A percentile compares a stretch with the other conserved stretches of the same genome.
phyloP scores from a whole-genome alignment of 495 filamentous ascomycete genomes.

The Talaromyces wortmannii region DNA sequence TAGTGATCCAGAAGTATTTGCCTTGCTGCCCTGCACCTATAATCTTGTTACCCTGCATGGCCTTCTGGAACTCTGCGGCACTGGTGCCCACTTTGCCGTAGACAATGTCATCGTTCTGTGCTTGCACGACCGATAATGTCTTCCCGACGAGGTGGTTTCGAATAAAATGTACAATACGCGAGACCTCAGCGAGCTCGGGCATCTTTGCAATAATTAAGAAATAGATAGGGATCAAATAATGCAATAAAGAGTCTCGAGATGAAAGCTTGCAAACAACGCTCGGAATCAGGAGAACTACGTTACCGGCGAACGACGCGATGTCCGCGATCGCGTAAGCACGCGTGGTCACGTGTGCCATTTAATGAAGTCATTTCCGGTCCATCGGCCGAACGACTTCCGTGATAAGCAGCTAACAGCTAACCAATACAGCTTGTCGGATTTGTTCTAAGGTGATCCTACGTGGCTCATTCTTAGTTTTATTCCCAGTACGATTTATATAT shows the following conservation, averaged over 20 bases:
- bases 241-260: no score
- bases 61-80: slow-evolving; percentile 60
- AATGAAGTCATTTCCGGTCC: background rate
- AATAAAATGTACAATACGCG: slow-evolving; percentile 79
- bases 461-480: no score
- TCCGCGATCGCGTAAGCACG: slow-evolving; percentile 9
- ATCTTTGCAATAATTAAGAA: slow-evolving; percentile 29
- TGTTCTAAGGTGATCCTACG: no score
- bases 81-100: slow-evolving; percentile 85
- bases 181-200: slow-evolving; percentile 83
- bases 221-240: background rate
- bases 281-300: no score
- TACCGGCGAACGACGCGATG: background rate
- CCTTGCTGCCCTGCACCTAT: slow-evolving; percentile 74
- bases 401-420: no score
- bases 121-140: slow-evolving; percentile 62
- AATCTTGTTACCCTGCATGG: slow-evolving; percentile 71
- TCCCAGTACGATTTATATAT: no score
- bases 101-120: slow-evolving; percentile 70
- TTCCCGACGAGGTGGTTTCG: slow-evolving; percentile 75
- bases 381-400: no score
- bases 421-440: no score
- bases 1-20: slow-evolving; percentile 90
- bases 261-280: no score
- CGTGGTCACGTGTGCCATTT: slow-evolving; percentile 15